Base-by-base conservation (phyloP, 495 filamentous ascomycete species). In the Neurospora sp. region DNA sequence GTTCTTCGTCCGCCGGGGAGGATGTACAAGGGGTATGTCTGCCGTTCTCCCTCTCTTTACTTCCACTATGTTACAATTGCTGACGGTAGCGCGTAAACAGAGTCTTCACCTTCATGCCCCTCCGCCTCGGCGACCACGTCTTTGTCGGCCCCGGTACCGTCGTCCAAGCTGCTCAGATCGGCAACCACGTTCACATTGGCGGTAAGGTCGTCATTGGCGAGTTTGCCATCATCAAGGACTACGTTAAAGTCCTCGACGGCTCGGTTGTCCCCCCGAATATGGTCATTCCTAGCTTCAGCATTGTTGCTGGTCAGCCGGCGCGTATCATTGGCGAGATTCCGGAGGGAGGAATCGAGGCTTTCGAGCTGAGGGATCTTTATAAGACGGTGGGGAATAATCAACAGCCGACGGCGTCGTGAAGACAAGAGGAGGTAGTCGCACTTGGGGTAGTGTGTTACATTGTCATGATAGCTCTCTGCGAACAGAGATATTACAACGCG, bases 111-210 rank as follows among this genome's bases (percentile, higher is more conserved):
- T 94, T 92, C 83, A 92, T 92, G 76, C 93, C 94, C 54, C 89
- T 97, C 74, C 93, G 94, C 80, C 92, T 99, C 72, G 94, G 94
- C 41, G 92, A 97, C 78, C 94, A 98, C 81, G 93, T 96, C 73
- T 97, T 93, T 79, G 86, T 99, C 48, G 93, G 93, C 38, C 87
- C 90, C 74, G 81, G 84, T 44, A 87, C 90, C 71, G 87, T 94
- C 72, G 82, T 96, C 48, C 92, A 94, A 81, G 93, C 93, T 11
- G 93, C 93, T 41, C 85, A 87, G 37, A 86, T 96, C 42, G 93
- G 93, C 10, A 91, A 85, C 70, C 93, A 97, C 83, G 94, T 97
- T 7, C 86, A 92, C 77, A 91, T 99, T 76, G 94, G 92, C 23
- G 85, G 85, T 23, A 87, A 89, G 48, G 90, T 88, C 40, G 91